These are phyloP conservation scores for Paulownia fortunei DNA, from an alignment of 257 asterid species.

Conservation along the genomic window DNA sequence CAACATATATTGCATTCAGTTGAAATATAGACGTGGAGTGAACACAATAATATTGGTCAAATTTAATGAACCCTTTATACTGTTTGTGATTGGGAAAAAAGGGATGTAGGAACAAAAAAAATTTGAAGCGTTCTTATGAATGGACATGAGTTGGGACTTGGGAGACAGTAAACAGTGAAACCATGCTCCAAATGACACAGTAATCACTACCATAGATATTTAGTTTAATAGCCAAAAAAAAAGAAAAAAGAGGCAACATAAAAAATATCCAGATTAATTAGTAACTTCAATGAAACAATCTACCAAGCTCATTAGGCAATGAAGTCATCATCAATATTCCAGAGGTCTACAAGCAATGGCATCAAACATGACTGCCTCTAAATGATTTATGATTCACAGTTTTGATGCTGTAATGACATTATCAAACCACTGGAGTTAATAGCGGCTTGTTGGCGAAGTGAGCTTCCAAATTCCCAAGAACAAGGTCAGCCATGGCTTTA, in stretches of 20 bases:
- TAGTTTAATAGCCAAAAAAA: neutral
- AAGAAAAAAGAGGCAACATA: neutral
- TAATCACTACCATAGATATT: neutral
- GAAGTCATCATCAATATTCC: neutral
- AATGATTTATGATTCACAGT: neutral
- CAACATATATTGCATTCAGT: no score
- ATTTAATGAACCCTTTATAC: no score
- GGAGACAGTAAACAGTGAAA: neutral
- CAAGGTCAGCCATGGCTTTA: conserved; percentile 78
- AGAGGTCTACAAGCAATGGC: neutral
- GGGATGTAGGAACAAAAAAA: no score
- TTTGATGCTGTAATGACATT: no score
- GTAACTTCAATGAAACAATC: conserved; percentile 9
- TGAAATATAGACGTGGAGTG: no score
- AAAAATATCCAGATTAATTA: neutral
- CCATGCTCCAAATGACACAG: no score
- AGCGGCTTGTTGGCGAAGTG: conserved; percentile 67
- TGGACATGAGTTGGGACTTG: no score
- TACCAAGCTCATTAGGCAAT: conserved; percentile 8
- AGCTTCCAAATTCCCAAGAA: conserved; percentile 75
- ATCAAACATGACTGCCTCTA: conserved; percentile 2
- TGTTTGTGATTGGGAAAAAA: no score
- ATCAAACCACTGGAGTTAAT: conserved; percentile 67
- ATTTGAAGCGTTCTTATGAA: no score
- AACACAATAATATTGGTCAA: no score